Conservation (phyloP, 140 eudicot species). For the Anethum foeniculum region DNA sequence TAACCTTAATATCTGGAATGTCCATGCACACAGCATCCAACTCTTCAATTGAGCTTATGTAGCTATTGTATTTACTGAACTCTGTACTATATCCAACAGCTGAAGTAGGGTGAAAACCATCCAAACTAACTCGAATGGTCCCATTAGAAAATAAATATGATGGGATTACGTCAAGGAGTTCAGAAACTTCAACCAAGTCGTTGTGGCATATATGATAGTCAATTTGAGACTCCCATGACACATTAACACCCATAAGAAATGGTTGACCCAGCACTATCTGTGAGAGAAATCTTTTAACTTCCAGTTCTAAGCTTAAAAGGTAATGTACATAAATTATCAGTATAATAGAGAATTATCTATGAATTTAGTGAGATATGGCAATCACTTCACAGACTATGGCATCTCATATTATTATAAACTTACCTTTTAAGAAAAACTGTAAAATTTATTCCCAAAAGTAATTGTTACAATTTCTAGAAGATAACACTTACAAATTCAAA, state of each 20-base stretch:
- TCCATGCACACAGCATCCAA: conserved; percentile 75
- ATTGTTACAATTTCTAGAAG: not conserved
- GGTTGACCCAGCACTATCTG: conserved; percentile 89
- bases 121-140: conserved; percentile 69
- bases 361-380: not conserved
- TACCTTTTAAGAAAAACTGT: not conserved
- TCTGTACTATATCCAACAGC: conserved; percentile 40
- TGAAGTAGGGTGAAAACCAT: conserved; percentile 49
- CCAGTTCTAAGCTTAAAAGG: not conserved
- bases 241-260: conserved; percentile 57
- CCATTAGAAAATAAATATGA: conserved; percentile 51
- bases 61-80: conserved; percentile 43
- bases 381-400: not conserved
- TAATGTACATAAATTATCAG: not conserved
- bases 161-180: conserved; percentile 67
- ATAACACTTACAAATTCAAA: not conserved
- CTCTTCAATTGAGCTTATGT: conserved; percentile 59
- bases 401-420: not conserved
- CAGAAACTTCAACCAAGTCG: conserved; percentile 70
- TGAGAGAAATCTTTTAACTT: conserved; percentile 18
- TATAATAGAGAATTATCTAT: not conserved
- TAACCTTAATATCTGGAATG: conserved; percentile 49
- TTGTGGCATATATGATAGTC: conserved; percentile 85
- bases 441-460: too few species aligned
- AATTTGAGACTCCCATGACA: conserved; percentile 90